These are phyloP conservation scores for Beauveria caledonica DNA, from an alignment of 2,329 filamentous ascomycete genomes.

Conservation along the genomic window DNA sequence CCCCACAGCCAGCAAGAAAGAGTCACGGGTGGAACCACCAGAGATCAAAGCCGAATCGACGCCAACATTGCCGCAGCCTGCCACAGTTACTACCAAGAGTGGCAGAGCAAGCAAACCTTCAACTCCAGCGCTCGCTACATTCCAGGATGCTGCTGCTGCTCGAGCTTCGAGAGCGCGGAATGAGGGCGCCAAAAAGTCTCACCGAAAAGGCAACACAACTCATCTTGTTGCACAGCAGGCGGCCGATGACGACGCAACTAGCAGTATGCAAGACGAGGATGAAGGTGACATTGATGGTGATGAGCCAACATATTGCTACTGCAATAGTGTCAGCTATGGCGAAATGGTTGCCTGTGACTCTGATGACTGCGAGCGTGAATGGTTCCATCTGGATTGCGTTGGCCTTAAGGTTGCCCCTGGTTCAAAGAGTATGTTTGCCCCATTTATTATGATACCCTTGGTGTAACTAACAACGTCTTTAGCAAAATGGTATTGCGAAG, in stretches of 20 bases:
- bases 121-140: slow-evolving; percentile 51
- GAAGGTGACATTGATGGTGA: slow-evolving; percentile 58
- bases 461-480: slow-evolving; percentile 20
- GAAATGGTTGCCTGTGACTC: slow-evolving; percentile 80
- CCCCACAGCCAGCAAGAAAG: slow-evolving; percentile 31
- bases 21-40: slow-evolving; percentile 30
- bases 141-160: slow-evolving; percentile 48
- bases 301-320: slow-evolving; percentile 72
- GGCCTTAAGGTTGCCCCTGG: slow-evolving; percentile 72
- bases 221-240: slow-evolving; percentile 27
- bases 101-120: slow-evolving; percentile 59
- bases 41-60: slow-evolving; percentile 39
- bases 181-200: slow-evolving; percentile 42
- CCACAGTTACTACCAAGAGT: slow-evolving; percentile 53
- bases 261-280: slow-evolving; percentile 31
- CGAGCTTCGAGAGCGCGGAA: slow-evolving; percentile 44
- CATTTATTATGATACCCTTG: background rate
- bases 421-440: slow-evolving; percentile 54
- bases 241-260: slow-evolving; percentile 34
- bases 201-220: slow-evolving; percentile 37
- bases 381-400: slow-evolving; percentile 79
- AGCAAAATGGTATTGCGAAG: slow-evolving; percentile 79
- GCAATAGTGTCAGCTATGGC: slow-evolving; percentile 71
- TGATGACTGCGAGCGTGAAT: slow-evolving; percentile 63
- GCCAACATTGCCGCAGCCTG: slow-evolving; percentile 29